A percentile compares a stretch with the other conserved stretches of the same genome.
phyloP scores from a whole-genome alignment of 768 basidiomycete species.

The Amanita inopinata region DNA sequence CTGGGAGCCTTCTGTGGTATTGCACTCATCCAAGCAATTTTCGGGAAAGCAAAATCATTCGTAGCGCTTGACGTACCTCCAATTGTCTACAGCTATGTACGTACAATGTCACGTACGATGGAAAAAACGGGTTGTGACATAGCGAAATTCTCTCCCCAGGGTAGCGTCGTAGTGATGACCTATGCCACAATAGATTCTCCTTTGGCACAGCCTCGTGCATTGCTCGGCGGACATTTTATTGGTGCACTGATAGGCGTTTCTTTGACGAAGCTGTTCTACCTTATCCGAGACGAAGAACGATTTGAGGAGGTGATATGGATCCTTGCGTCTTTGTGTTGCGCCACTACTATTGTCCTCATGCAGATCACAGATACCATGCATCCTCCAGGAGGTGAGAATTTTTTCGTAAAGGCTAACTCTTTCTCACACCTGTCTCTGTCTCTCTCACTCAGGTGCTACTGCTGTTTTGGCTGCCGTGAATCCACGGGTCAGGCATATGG shows the following conservation, averaged over 20 bases:
- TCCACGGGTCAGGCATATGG: constrained; percentile 29
- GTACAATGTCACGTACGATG: constrained; percentile 13
- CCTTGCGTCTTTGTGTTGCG: constrained; percentile 35
- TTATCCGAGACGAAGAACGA: constrained; percentile 28
- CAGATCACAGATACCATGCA: constrained; percentile 42
- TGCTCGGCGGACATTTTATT: constrained; percentile 42
- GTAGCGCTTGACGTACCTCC: constrained; percentile 32
- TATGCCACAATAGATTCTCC: constrained; percentile 45
- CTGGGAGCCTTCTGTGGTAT: constrained; percentile 42
- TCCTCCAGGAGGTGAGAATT: constrained; percentile 37
- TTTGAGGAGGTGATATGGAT: constrained; percentile 41
- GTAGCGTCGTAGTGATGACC: constrained; percentile 38
- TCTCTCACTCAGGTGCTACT: constrained; percentile 32
- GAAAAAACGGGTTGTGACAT: neutral
- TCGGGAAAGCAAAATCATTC: constrained; percentile 38
- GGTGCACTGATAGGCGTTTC: constrained; percentile 40
- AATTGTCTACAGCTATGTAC: constrained; percentile 39
- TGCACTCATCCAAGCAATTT: constrained; percentile 38
- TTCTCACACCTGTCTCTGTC: neutral
- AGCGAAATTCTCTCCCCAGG: constrained; percentile 22
- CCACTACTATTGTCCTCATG: constrained; percentile 35
- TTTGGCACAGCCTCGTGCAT: constrained; percentile 40
- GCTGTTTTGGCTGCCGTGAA: constrained; percentile 39
- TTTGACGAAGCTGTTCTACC: constrained; percentile 40
- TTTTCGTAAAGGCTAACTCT: neutral